Evolutionary conservation across 306 rosid genomes (phyloP), one percentile per base, ranked within the genome.

Genomic region (Quercus alba): DNA sequence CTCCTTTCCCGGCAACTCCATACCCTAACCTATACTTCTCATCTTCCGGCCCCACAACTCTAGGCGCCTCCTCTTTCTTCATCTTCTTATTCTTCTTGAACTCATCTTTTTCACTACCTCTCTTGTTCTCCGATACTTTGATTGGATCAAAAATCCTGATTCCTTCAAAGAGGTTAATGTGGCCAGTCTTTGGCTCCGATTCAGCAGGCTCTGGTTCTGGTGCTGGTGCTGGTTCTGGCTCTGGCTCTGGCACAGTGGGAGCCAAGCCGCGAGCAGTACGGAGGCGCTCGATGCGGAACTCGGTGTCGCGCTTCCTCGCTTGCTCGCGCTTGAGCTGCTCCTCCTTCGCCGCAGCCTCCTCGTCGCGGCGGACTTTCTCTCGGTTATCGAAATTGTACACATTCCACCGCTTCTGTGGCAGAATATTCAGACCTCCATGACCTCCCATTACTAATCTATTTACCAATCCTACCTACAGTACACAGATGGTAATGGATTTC

Each of bases 391-490:
- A 94, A 77, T 90, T 91, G 87, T 94, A 94, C 23, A 94, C 99
- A 78, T 92, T 94, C 99, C 99, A 94, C 17, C 95, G 87, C 86
- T 94, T 94, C 85, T 94, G 99, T 25, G 99, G 99, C 64, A 94
- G 97, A 59, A 94, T 94, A 76, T 93, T 94, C 55, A 94, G 80
- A 75, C 97, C 97, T 14, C 99, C 99, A 63, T 92, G 99, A 3
- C 99, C 97, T 71, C 99, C 97, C 97, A 94, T 94, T 17, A 28
- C 59, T 19, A 31, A 77, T 57, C 73, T 44, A n/a, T 78, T 71
- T 4, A 56, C 41, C 33, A 46, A 52, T 54, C 33, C 41, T 46
- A 75, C 81, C 88, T 80, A 82, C 80, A 75, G 56, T 35, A 35
- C 41, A 35, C 41, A 35, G 41, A 6, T 35, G 41, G 9, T 35